Evolutionary conservation across 2,329 filamentous ascomycete species (phyloP), one percentile per base, ranked within the genome.

Genomic region (Scedosporium boydii): DNA sequence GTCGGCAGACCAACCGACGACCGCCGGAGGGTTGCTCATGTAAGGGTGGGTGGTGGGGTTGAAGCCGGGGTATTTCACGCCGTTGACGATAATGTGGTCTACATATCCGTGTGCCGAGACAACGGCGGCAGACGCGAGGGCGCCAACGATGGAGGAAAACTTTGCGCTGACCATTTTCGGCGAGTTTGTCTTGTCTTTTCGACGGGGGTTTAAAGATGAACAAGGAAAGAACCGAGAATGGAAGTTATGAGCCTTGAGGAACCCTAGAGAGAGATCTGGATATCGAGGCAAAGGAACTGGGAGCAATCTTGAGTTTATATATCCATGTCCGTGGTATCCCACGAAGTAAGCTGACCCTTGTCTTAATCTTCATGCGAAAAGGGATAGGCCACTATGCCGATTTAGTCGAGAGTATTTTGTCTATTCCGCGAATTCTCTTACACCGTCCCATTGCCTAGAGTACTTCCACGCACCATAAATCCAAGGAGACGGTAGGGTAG

Each of bases 101-200:
- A 83, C 76, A 63, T 78, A 78, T 34, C 81, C 81, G 65, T 83
- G 61, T 42, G 61, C 61, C 16, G 61, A 62, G 26, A 59, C 61
- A 5, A 44, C 23, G 56, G 18, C 61, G 42, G 56, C 61, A 21
- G 27, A 38, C 14, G 38, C 42, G 27, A 62, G 55, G 44, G 61
- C 56, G 55, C 53, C 56, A 38, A 62, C 6, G 41, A 62, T 53
- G 27, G 60, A 21, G 53, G 59, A 56, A 34, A 61, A 29, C 60
- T 62, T 66, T 51, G 64, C 59, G 56, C 53, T 59, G 59, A 42
- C 23, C 63, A 65, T 65, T 51, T 61, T 65, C 56, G 27, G 23
- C 34, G 14, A 41, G 26, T 6, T 18, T 38, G 4, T 38, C 6
- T 42, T 27, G 41, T n/a, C 18, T 53, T 16, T 59, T 9, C 6